These are phyloP conservation scores for Stagonosporopsis tanaceti DNA, from an alignment of 2,329 filamentous ascomycete species.

Conservation along the genomic window DNA sequence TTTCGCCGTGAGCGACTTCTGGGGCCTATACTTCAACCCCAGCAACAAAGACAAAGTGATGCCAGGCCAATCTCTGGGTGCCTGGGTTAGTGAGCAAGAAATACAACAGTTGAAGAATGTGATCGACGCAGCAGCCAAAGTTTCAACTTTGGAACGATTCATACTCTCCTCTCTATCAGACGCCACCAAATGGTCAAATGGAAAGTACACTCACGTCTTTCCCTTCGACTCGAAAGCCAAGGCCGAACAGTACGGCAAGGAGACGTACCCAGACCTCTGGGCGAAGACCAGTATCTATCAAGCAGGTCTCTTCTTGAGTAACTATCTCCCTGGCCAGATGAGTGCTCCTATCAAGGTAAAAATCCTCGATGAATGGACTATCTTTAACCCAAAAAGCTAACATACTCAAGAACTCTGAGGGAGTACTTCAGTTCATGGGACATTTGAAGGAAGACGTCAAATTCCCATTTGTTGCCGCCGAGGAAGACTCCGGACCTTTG, in stretches of 20 bases:
- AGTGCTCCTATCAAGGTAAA: background rate
- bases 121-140: background rate
- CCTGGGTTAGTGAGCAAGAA: background rate
- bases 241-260: background rate
- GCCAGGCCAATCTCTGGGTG: background rate
- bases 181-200: background rate
- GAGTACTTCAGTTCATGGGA: background rate
- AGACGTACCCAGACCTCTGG: background rate
- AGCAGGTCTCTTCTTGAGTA: background rate
- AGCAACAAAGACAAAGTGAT: background rate
- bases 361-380: too few species aligned
- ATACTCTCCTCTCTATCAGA: background rate
- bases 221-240: background rate
- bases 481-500: background rate
- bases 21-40: background rate
- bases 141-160: background rate
- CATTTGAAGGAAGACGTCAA: background rate
- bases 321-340: background rate
- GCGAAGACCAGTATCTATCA: background rate
- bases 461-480: background rate
- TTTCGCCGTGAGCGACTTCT: conserved; percentile 1
- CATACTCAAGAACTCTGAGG: background rate
- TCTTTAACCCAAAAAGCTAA: background rate
- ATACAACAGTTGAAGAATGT: background rate
- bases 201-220: background rate